Base-by-base conservation (phyloP, 495 filamentous ascomycete genomes). In the Aspergillus avenaceus region DNA sequence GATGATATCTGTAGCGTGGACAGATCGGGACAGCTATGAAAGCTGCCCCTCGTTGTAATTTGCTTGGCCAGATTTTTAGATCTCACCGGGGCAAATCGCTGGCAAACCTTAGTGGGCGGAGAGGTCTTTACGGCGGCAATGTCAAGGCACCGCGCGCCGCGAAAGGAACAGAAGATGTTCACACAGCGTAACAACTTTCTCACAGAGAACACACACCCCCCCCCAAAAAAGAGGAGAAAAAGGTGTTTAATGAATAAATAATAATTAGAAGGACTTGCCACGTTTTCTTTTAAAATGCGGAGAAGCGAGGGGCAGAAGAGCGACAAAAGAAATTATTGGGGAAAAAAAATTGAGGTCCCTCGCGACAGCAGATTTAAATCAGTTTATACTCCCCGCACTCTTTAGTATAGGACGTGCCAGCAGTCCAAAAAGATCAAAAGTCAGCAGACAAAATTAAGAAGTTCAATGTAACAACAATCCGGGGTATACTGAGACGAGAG, bases 21-120 rank as follows among this genome's bases (percentile, higher is more conserved):
- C 60, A 76, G 67, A 74, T 76, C 71, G 65, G 71, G 71, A 73
- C 71, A 76, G 73, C 73, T 74, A 63, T 67, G 60, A 54, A 67
- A 74, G 73, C 73, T 74, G 73, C 66, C 69, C 69, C 71, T 67
- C 54, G 64, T 62, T 55, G 67, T 60, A 38, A 63, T 66, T 60
- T 69, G 67, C 64, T 62, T 63, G 70, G 71, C 73, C 73, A 76
- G 70, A 59, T 62, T 76, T 76, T 58, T 68, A 43, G 59, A 56
- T 60, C 41, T 58, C 58, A 51, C 55, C 58, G 60, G 59, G 51
- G 43, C 51, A 45, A 59, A 51, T 49, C 45, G 48, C 47, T 48
- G 38, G 9, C 24, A 45, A 44, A 42, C 49, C 22, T 46, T 42
- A 44, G 32, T 49, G 26, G 25, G 22, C 34, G 34, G 34, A 38